phyloP scores from a whole-genome alignment of 768 basidiomycete species.

The Rhodotorula babjevae region DNA sequence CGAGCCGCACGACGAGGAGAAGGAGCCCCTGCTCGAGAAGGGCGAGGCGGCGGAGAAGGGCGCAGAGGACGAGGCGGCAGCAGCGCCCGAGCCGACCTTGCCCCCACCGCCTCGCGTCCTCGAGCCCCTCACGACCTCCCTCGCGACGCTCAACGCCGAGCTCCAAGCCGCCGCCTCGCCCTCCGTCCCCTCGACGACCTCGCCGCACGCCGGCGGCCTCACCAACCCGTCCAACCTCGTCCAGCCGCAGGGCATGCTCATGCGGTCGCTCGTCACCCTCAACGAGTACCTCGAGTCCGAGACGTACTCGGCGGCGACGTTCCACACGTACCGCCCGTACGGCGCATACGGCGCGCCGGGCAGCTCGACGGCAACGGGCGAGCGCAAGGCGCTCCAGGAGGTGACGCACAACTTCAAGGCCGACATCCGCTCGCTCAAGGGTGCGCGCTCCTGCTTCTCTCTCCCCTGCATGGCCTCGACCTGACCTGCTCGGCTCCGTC shows the following conservation, averaged over 20 bases:
- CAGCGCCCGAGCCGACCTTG: not conserved
- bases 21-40: not conserved
- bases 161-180: not conserved
- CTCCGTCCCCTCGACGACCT: not conserved
- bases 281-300: constrained; percentile 33
- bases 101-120: not conserved
- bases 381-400: constrained; percentile 17
- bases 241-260: constrained; percentile 23
- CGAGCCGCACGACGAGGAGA: constrained; percentile 2
- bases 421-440: constrained; percentile 30
- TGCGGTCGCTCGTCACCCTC: constrained; percentile 29
- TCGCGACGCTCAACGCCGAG: not conserved
- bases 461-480: too few species aligned
- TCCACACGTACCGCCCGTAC: constrained; percentile 19
- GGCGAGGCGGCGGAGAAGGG: not conserved
- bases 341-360: not conserved
- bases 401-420: constrained; percentile 23
- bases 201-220: too few species aligned
- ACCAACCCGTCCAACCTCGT: constrained; percentile 33
- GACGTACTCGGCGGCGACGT: constrained; percentile 6
- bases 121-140: not conserved
- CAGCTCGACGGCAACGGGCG: not conserved
- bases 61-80: not conserved
- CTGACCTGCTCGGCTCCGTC: too few species aligned
- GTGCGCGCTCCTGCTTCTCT: not conserved